These are phyloP conservation scores for Yamadazyma scolyti DNA, from an alignment of 805 yeast species.

Conservation along the genomic window DNA sequence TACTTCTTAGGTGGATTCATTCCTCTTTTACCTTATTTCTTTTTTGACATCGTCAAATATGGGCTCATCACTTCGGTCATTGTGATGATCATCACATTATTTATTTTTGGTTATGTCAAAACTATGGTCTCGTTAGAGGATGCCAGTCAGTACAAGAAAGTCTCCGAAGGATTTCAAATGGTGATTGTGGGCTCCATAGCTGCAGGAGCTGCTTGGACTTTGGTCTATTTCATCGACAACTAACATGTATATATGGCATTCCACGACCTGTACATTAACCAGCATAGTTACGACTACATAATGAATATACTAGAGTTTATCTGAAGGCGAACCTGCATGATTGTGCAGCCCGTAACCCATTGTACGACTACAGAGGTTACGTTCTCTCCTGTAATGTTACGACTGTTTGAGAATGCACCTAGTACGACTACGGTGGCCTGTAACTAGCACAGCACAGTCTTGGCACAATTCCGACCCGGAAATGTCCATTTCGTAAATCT, in stretches of 20 bases:
- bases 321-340: no score
- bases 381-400: no score
- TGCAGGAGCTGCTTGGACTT: conserved; percentile 94
- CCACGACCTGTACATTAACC: conserved; percentile 5
- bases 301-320: not conserved
- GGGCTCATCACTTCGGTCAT: conserved; percentile 74
- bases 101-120: conserved; percentile 82
- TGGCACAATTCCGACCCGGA: no score
- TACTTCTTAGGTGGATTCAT: conserved; percentile 91
- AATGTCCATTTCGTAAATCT: no score
- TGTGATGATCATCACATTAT: conserved; percentile 82
- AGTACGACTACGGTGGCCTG: no score
- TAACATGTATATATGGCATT: no score
- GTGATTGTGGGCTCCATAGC: conserved; percentile 94
- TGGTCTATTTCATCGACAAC: conserved; percentile 70
- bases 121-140: conserved; percentile 79
- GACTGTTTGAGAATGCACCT: no score
- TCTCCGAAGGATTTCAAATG: conserved; percentile 87
- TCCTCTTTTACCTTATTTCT: conserved; percentile 89
- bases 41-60: conserved; percentile 65
- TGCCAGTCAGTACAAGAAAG: conserved; percentile 55
- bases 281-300: conserved; percentile 1
- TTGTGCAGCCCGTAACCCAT: no score
- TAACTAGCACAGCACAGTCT: no score
- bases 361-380: no score